phyloP scores from a whole-genome alignment of 2,329 filamentous ascomycete species.

The Pseudogymnoascus sp. region DNA sequence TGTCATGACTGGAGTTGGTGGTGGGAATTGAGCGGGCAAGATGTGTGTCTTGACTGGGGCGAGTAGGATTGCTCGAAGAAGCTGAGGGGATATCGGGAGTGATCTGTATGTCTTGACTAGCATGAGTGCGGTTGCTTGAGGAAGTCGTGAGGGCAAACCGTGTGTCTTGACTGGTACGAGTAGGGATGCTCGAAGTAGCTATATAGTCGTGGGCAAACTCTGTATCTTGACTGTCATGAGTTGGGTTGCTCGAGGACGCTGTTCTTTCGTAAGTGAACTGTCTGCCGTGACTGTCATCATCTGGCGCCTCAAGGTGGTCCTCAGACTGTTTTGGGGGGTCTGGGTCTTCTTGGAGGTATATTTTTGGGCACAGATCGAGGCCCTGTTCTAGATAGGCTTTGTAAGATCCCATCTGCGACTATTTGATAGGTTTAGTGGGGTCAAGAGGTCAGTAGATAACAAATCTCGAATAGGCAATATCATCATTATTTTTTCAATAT shows the following conservation, averaged over 20 bases:
- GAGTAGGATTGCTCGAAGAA: background rate
- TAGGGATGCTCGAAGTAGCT: background rate
- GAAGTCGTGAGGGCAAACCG: background rate
- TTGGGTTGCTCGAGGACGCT: background rate
- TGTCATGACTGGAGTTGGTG: background rate
- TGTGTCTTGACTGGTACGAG: background rate
- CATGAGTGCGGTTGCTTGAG: background rate
- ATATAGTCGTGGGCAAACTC: background rate
- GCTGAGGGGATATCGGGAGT: background rate
- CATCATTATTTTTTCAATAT: background rate
- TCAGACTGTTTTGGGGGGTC: too few relatives aligned
- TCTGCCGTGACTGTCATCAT: background rate
- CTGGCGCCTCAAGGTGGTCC: background rate
- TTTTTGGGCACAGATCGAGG: background rate
- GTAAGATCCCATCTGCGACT: background rate
- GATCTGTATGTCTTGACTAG: background rate
- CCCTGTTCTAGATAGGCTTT: background rate
- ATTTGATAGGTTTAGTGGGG: background rate
- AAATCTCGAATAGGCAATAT: background rate
- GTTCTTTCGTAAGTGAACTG: background rate
- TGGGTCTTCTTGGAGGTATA: background rate
- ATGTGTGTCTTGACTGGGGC: background rate
- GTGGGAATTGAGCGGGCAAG: background rate
- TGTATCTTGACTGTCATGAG: background rate
- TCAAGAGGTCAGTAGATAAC: background rate